phyloP scores from a whole-genome alignment of 805 yeast species.

The Suhomyces kilbournensis region DNA sequence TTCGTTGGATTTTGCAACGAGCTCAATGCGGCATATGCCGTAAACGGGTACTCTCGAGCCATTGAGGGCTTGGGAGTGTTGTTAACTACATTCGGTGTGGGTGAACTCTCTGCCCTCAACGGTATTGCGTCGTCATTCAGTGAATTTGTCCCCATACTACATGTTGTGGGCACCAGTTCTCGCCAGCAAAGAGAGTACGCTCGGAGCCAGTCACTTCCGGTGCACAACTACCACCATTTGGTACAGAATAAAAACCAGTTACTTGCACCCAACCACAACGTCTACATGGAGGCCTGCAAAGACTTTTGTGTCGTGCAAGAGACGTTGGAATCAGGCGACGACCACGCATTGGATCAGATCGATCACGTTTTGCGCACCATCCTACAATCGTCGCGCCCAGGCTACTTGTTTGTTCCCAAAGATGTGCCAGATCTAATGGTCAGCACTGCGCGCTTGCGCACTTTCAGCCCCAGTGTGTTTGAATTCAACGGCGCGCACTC shows the following conservation, averaged over 20 bases:
- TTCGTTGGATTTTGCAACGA: slow-evolving; percentile 91
- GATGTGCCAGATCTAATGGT: slow-evolving; percentile 53
- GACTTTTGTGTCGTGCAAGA: slow-evolving; percentile 48
- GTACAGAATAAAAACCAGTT: slow-evolving; percentile 50
- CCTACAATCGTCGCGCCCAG: slow-evolving; percentile 65
- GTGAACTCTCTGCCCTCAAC: slow-evolving; percentile 81
- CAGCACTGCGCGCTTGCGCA: slow-evolving; percentile 19
- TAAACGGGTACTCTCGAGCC: slow-evolving; percentile 81
- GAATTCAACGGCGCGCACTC: neutral
- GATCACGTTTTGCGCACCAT: slow-evolving; percentile 64
- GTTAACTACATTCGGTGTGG: slow-evolving; percentile 82
- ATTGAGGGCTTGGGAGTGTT: slow-evolving; percentile 59
- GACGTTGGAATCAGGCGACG: slow-evolving; percentile 31
- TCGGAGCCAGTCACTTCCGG: slow-evolving; percentile 5
- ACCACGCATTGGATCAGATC: slow-evolving; percentile 43
- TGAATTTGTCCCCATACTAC: slow-evolving; percentile 75
- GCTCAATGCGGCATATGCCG: slow-evolving; percentile 83
- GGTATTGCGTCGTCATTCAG: slow-evolving; percentile 83
- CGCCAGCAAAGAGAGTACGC: slow-evolving; percentile 23
- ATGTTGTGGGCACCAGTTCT: slow-evolving; percentile 71
- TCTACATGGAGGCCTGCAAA: slow-evolving; percentile 63
- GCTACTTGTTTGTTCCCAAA: slow-evolving; percentile 73
- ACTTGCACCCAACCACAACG: slow-evolving; percentile 58
- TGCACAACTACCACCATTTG: slow-evolving; percentile 52
- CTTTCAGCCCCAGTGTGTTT: neutral